Base-by-base conservation (phyloP, 805 yeast genomes). In the Kregervanrija fluxuum region DNA sequence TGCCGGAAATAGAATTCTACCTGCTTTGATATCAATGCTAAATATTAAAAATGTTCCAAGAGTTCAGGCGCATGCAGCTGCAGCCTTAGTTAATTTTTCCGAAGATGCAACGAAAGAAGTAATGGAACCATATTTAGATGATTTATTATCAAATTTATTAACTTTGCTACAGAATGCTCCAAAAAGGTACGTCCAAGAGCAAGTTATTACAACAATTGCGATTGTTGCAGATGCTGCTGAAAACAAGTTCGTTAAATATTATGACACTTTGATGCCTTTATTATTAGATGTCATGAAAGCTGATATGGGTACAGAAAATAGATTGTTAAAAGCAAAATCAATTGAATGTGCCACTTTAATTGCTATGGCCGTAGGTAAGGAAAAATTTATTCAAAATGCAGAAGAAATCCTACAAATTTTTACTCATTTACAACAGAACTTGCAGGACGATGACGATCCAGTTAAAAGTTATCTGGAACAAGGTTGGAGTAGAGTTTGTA, bases 41-140 rank as follows among this genome's bases (percentile, higher is more conserved):
- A 80, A 82, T 2, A 71, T 74, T 49, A 75, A 75, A 50, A 79
- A 88, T 40, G 90, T 83, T 46, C 91, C 95, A 42, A 74, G 98
- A 58, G 99, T 93, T 17, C 98, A 91, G 68, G 87, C 96, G 0
- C 99, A 93, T 60, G 98, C 97, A 13, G 97, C 99, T 37, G 99
- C 99, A 42, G 99, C 99, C 0, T 71, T 91, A 56, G 98, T 93
- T 38, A 93, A 93, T 62, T 93, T 93, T 62, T 79, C 91, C 35
- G 99, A 93, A 65, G 88, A 85, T 51, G 96, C 98, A 2, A 69
- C 86, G 5, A 85, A 87, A 58, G 95, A 85, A 49, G 78, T 82
- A 10, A 69, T 93, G 54, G 96, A 89, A 58, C 98, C 98, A n/a
- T 90, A 85, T 57, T 72, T 93, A 58, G 99, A 93, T 62, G 79